A percentile compares a stretch with the other conserved stretches of the same genome.
phyloP scores from a whole-genome alignment of 139 green algal genomes.

The Volvox africanus region DNA sequence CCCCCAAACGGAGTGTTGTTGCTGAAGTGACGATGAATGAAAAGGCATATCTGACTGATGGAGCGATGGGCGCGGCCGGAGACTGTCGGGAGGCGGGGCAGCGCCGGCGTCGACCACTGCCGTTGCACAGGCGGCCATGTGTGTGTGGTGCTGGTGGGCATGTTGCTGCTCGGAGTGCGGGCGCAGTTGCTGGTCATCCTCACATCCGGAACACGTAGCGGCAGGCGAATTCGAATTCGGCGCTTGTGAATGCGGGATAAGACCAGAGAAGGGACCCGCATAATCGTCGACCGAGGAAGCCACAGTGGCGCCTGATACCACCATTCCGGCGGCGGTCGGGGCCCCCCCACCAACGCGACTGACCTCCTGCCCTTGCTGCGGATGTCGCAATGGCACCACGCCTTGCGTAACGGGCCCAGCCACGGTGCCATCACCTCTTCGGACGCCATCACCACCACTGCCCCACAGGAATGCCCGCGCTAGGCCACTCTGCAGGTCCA shows the following conservation, averaged over 20 bases:
- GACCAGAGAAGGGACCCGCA: neutral
- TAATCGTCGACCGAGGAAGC: neutral
- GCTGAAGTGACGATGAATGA: neutral
- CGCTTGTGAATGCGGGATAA: neutral
- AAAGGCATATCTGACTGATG: neutral
- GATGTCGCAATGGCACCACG: too few species aligned
- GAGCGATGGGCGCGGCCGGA: neutral
- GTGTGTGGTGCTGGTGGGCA: neutral
- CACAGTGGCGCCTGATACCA: too few species aligned
- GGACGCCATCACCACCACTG: neutral
- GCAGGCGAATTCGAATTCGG: too few species aligned
- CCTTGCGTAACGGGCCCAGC: neutral
- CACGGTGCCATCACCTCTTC: neutral
- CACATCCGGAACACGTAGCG: too few species aligned
- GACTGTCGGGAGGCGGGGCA: neutral
- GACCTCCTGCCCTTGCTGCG: too few species aligned
- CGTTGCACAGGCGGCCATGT: neutral
- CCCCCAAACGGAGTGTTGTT: neutral
- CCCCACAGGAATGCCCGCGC: conserved; percentile 6
- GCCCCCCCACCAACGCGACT: too few species aligned
- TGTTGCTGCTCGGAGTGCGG: neutral
- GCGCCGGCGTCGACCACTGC: neutral
- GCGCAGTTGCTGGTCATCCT: neutral
- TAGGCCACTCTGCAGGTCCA: conserved; percentile 14
- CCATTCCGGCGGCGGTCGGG: too few species aligned